Evolutionary conservation across 495 filamentous ascomycete species (phyloP), one percentile per base, ranked within the genome.

Genomic region (Lasiosphaeria ovina): DNA sequence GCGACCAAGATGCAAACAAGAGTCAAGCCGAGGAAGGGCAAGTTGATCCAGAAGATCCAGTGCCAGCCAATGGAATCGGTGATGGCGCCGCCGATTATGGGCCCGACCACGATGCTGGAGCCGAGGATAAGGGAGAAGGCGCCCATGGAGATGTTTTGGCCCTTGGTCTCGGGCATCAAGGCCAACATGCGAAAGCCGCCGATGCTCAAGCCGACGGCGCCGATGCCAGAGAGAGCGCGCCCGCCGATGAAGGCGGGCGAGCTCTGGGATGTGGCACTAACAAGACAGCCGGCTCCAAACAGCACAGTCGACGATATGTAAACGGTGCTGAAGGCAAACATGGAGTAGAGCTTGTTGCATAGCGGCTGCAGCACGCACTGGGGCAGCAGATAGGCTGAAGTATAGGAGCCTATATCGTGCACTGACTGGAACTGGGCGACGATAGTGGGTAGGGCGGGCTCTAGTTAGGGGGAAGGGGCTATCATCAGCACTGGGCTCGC

Each of bases 311-410:
- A 53, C 12, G 34, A 16, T 6, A 53, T 36, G 17, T 53, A 53
- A 10, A 53, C 51, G 4, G 51, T 38, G 51, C 51, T 53, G 33
- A 53, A 53, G 51, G 51, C 51, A 36, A 53, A 53, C 32, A 53
- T 10, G 12, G 51, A 53, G 51, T 53, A 53, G 33, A 53, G 33
- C 33, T 53, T 53, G 51, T 53, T 53, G 33, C 51, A 53, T 3
- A 53, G 51, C 33, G 51, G 51, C 33, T 53, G 51, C 4, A 53
- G 34, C 51, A 53, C 51, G 51, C 51, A 53, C 17, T 53, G 51
- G 4, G 51, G 51, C 11, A 53, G 33, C 33, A 53, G 51, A n/a
- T 53, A 53, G 33, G 51, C 51, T 1, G 51, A 53, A 10, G 51
- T 53, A 34, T 53, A 53, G 51, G 51, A 33, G 11, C 51, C 51